These are phyloP conservation scores for Moringa oleifera DNA, from an alignment of 345 rosid genomes.

Conservation along the genomic window DNA sequence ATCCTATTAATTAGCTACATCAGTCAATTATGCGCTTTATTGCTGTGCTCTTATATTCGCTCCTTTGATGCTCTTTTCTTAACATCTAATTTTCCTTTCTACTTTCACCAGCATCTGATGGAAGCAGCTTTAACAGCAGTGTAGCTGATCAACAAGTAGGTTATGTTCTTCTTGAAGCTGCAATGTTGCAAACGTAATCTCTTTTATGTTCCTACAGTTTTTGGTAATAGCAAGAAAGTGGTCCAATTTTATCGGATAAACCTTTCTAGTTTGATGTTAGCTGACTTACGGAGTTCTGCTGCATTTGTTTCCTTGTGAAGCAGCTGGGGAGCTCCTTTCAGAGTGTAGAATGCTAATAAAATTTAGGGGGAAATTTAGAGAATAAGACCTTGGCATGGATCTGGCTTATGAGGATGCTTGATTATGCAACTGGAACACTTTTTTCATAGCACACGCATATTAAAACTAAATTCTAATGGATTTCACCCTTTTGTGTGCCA, in stretches of 20 bases:
- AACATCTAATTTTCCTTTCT: slow-evolving; percentile 13
- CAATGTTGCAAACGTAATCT: too few relatives aligned
- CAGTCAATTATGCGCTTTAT: background rate
- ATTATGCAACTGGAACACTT: too few relatives aligned
- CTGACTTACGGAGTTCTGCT: background rate
- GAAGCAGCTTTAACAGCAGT: slow-evolving; percentile 84
- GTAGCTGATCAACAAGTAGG: slow-evolving; percentile 93
- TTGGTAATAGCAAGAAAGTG: too few relatives aligned
- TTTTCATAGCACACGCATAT: background rate
- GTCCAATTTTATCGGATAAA: too few relatives aligned
- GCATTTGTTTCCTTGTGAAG: background rate
- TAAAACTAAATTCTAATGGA: too few relatives aligned
- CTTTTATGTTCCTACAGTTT: too few relatives aligned
- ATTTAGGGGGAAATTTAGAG: background rate
- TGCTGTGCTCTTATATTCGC: background rate
- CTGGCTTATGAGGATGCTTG: background rate
- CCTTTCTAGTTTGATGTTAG: too few relatives aligned
- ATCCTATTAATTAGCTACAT: background rate
- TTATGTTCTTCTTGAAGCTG: slow-evolving; percentile 21
- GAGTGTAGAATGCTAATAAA: background rate
- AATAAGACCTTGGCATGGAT: background rate
- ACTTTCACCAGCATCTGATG: slow-evolving; percentile 53
- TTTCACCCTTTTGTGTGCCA: background rate
- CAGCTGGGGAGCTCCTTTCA: background rate
- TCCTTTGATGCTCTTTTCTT: background rate